A percentile compares a stretch with the other conserved stretches of the same genome.
phyloP scores from a whole-genome alignment of 2,329 filamentous ascomycete species.

The Claviceps digitariae region DNA sequence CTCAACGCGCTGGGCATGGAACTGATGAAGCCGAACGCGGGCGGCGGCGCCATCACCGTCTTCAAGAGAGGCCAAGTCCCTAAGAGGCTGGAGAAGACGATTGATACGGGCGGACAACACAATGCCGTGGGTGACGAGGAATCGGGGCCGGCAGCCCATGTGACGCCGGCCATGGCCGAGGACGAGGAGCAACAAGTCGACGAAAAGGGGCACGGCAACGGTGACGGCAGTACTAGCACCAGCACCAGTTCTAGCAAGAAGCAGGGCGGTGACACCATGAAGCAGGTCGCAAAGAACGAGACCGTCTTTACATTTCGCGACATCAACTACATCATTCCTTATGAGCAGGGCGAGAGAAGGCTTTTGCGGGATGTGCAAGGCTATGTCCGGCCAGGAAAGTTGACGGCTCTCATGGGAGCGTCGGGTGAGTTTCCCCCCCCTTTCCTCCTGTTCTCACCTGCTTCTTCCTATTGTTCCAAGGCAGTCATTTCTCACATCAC shows the following conservation, averaged over 20 bases:
- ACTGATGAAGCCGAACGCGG: slow-evolving; percentile 44
- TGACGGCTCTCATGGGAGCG: slow-evolving; percentile 64
- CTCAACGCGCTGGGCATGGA: slow-evolving; percentile 61
- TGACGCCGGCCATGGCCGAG: slow-evolving; percentile 48
- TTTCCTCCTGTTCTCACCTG: not conserved
- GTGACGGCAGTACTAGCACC: slow-evolving; percentile 5
- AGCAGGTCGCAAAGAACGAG: slow-evolving; percentile 47
- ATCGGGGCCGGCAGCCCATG: slow-evolving; percentile 19
- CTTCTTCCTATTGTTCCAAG: too few relatives aligned
- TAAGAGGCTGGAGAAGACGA: slow-evolving; percentile 39
- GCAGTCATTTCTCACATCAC: not conserved
- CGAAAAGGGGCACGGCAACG: not conserved
- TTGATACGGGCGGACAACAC: slow-evolving; percentile 35
- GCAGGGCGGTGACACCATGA: slow-evolving; percentile 14
- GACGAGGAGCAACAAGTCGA: slow-evolving; percentile 3
- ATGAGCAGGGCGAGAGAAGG: slow-evolving; percentile 50
- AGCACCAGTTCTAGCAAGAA: not conserved
- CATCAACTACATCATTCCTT: slow-evolving; percentile 35
- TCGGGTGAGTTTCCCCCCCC: slow-evolving; percentile 20
- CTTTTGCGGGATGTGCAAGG: slow-evolving; percentile 67
- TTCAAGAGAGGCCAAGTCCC: slow-evolving; percentile 53
- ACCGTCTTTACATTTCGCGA: slow-evolving; percentile 40
- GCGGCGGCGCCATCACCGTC: slow-evolving; percentile 44
- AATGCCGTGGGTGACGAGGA: slow-evolving; percentile 39
- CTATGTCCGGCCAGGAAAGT: slow-evolving; percentile 70